Conservation (phyloP, 768 basidiomycete genomes). For the Chalciporus sphaerocephalus region DNA sequence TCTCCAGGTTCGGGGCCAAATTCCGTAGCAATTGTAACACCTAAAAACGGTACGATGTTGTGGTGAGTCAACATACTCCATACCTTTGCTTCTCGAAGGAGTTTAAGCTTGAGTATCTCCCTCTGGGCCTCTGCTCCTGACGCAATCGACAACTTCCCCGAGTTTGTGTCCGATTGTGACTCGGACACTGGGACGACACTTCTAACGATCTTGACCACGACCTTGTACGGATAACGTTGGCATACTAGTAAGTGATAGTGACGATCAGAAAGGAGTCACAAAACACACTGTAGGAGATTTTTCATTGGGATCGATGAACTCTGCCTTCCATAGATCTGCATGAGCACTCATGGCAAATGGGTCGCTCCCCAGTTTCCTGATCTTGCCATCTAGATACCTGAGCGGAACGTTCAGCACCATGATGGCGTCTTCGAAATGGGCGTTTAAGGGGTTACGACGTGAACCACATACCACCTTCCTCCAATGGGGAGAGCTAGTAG, state of each 20-base stretch:
- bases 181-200: too few species aligned
- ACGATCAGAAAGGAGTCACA: neutral
- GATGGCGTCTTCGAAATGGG: neutral
- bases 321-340: constrained; percentile 22
- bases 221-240: constrained; percentile 4
- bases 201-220: constrained; percentile 27
- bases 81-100: constrained; percentile 25
- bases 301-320: constrained; percentile 11
- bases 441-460: neutral
- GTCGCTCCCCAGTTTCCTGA: constrained; percentile 13
- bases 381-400: constrained; percentile 14
- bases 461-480: neutral
- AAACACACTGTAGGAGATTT: constrained; percentile 4
- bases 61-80: constrained; percentile 22
- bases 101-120: too few species aligned
- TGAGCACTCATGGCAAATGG: constrained; percentile 14
- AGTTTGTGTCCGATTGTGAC: too few species aligned
- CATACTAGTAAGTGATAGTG: neutral
- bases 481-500: too few species aligned
- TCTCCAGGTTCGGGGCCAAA: too few species aligned
- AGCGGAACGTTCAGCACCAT: constrained; percentile 21
- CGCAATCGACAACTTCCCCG: too few species aligned
- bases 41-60: constrained; percentile 26
- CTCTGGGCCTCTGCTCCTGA: too few species aligned
- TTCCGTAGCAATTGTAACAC: constrained; percentile 16